Conservation (phyloP, 2,329 filamentous ascomycete species). For the Trichoderma sp. region DNA sequence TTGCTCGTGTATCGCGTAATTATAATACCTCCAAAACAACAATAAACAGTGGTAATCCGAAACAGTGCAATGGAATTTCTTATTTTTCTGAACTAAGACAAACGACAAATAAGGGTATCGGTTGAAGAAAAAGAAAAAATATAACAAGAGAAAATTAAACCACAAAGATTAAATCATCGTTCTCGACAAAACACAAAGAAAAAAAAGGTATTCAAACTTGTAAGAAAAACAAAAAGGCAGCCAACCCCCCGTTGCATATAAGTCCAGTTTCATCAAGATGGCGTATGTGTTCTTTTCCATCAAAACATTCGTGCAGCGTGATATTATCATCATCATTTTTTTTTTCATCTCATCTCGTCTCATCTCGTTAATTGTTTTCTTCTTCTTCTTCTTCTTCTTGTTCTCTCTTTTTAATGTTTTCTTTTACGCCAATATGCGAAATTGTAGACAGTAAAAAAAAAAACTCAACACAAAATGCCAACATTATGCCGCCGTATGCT, state of each 20-base stretch:
- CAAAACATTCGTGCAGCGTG: slow-evolving; percentile 17
- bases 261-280: neutral
- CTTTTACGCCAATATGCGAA: slow-evolving; percentile 4
- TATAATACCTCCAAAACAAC: no score
- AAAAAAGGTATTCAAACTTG: neutral
- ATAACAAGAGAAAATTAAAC: slow-evolving; percentile 23
- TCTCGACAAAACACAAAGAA: neutral
- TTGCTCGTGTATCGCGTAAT: neutral
- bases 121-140: slow-evolving; percentile 25
- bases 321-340: slow-evolving; percentile 15
- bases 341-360: neutral
- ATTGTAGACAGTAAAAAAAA: neutral
- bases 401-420: neutral
- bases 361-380: neutral
- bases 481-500: neutral
- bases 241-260: slow-evolving; percentile 1
- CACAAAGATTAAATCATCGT: neutral
- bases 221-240: neutral
- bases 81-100: neutral
- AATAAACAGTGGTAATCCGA: no score
- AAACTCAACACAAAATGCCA: neutral
- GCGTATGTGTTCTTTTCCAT: neutral
- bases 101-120: slow-evolving; percentile 27
- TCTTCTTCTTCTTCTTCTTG: no score
- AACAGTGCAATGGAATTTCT: neutral